phyloP scores from a whole-genome alignment of 2,329 filamentous ascomycete genomes.

The Zymoseptoria passerinii region DNA sequence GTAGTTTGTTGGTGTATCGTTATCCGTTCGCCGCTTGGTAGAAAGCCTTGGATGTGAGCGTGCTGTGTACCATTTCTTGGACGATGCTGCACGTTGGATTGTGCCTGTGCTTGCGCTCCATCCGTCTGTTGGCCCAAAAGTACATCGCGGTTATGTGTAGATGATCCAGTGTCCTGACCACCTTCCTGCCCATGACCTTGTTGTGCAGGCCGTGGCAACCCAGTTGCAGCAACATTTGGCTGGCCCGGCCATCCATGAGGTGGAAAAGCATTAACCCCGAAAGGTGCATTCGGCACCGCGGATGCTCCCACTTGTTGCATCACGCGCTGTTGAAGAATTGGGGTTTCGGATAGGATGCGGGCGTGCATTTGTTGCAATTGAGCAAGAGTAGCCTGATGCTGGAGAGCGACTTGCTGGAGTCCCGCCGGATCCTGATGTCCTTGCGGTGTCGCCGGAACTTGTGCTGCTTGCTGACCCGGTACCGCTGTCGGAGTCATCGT shows the following conservation, averaged over 20 bases:
- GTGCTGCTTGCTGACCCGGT: slow-evolving; percentile 6
- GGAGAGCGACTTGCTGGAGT: not conserved
- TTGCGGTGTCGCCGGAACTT: not conserved
- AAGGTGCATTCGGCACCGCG: not conserved
- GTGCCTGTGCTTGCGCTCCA: not conserved
- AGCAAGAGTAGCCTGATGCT: not conserved
- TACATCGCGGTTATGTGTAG: not conserved
- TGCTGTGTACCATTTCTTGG: not conserved
- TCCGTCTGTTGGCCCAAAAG: not conserved
- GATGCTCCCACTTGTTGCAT: not conserved
- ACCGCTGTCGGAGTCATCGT: not conserved
- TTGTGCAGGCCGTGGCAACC: too few species aligned
- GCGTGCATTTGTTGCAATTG: slow-evolving; percentile 3
- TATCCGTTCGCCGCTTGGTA: slow-evolving; percentile 24
- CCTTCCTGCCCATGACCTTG: not conserved
- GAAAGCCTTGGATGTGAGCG: slow-evolving; percentile 14
- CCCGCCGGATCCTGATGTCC: not conserved
- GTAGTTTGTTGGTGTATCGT: slow-evolving; percentile 22
- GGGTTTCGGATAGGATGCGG: not conserved
- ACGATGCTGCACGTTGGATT: not conserved
- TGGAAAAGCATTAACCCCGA: not conserved
- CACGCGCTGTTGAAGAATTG: not conserved
- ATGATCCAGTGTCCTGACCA: not conserved
- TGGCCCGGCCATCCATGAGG: not conserved
- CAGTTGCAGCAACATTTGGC: not conserved